Evolutionary conservation across 495 filamentous ascomycete species (phyloP).

Genomic region (Penicillium macrosclerotiorum): DNA sequence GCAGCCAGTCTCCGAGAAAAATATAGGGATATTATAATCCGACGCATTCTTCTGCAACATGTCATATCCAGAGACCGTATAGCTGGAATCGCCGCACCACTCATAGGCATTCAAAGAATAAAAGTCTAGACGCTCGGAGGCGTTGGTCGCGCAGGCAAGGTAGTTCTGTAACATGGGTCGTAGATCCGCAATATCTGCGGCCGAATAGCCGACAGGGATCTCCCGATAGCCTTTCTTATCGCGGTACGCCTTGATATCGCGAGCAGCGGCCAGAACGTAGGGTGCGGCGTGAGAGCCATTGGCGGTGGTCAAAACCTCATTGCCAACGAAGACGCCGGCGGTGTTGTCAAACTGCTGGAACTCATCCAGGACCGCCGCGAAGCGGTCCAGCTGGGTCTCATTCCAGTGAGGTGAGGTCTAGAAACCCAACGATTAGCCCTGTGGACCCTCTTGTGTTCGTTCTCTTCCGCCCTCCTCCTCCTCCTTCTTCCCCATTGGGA

Average conservation of each 20-base stretch:
- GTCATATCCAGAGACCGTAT: slow-evolving; percentile 66
- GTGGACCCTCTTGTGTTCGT: background rate
- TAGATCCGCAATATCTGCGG: slow-evolving; percentile 79
- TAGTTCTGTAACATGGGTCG: slow-evolving; percentile 89
- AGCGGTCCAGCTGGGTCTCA: slow-evolving; percentile 61
- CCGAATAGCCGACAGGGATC: slow-evolving; percentile 85
- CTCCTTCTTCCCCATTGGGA: no score
- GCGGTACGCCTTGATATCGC: slow-evolving; percentile 80
- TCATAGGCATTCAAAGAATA: slow-evolving; percentile 85
- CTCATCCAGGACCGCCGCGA: slow-evolving; percentile 69
- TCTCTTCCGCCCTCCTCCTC: no score
- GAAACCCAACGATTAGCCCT: background rate
- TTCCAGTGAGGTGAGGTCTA: slow-evolving; percentile 61
- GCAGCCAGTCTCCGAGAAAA: slow-evolving; percentile 83
- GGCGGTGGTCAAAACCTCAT: slow-evolving; percentile 66
- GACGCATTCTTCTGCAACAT: slow-evolving; percentile 58
- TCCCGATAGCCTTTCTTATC: slow-evolving; percentile 74
- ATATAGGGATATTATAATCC: slow-evolving; percentile 72
- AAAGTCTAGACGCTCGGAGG: slow-evolving; percentile 74
- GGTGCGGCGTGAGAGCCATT: slow-evolving; percentile 67
- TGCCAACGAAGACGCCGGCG: slow-evolving; percentile 81
- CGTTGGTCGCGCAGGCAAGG: slow-evolving; percentile 69
- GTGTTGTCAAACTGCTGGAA: slow-evolving; percentile 79
- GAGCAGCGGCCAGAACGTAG: slow-evolving; percentile 75
- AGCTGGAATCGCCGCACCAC: slow-evolving; percentile 74